These are phyloP conservation scores for Verticillium zaregamsianum DNA, from an alignment of 2,329 filamentous ascomycete genomes.

Conservation along the genomic window DNA sequence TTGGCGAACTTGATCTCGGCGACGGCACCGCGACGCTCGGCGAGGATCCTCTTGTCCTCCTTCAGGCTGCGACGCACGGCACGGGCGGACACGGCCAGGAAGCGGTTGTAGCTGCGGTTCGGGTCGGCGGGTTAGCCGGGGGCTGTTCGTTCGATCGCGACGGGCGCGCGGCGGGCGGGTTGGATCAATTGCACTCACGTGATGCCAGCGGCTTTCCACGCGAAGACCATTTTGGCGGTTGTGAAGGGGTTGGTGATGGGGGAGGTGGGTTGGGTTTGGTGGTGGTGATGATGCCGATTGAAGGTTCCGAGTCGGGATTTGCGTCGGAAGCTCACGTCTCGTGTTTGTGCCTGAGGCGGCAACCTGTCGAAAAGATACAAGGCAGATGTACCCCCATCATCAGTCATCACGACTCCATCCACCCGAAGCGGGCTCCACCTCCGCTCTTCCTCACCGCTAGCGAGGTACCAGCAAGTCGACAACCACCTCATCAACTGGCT, in stretches of 20 bases:
- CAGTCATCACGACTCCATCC: neutral
- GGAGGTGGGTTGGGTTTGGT: slow-evolving; percentile 20
- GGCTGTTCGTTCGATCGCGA: neutral
- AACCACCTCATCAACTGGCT: neutral
- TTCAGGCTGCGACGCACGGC: slow-evolving; percentile 95
- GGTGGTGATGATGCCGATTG: slow-evolving; percentile 30
- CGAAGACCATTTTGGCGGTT: slow-evolving; percentile 80
- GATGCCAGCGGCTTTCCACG: slow-evolving; percentile 97
- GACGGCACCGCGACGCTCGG: slow-evolving; percentile 86
- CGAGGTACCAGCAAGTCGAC: neutral
- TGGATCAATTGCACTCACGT: slow-evolving; percentile 62
- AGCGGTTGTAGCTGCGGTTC: slow-evolving; percentile 90
- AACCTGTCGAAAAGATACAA: neutral
- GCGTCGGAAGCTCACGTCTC: slow-evolving; percentile 1
- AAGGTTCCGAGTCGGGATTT: slow-evolving; percentile 13
- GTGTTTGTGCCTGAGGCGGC: neutral
- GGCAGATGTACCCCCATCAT: neutral
- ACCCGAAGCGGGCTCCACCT: neutral
- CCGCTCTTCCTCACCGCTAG: neutral
- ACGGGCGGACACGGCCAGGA: slow-evolving; percentile 91
- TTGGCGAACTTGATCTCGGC: slow-evolving; percentile 80
- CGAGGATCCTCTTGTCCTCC: slow-evolving; percentile 82
- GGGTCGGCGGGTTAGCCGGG: neutral
- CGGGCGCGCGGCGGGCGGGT: neutral
- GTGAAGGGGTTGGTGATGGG: slow-evolving; percentile 23